Percentiles rank a stretch among this genome's conserved stretches.
phyloP scores from a whole-genome alignment of 495 filamentous ascomycete genomes.

The Podospora didyma region DNA sequence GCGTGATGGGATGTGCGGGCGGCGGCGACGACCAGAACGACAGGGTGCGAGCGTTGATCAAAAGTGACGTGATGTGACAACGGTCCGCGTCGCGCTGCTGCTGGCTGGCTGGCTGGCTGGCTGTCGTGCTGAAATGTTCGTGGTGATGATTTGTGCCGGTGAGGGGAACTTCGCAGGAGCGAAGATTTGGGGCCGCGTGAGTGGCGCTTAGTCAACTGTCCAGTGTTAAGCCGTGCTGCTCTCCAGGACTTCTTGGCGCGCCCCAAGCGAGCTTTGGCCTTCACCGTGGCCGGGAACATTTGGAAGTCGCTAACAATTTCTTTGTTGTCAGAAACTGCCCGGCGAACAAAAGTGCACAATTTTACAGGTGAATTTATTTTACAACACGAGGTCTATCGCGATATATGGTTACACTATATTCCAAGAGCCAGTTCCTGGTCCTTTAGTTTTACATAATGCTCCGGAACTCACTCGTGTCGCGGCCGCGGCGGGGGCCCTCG shows the following conservation, averaged over 20 bases:
- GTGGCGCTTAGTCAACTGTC: too few relatives aligned
- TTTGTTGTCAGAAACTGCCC: background rate
- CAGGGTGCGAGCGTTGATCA: background rate
- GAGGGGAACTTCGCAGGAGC: constrained; percentile 22
- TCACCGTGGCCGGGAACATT: too few relatives aligned
- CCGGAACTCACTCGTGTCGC: too few relatives aligned
- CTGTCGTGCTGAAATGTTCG: constrained; percentile 41
- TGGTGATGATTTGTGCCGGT: constrained; percentile 33
- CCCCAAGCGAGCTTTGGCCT: too few relatives aligned
- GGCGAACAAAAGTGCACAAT: background rate
- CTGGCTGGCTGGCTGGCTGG: too few relatives aligned
- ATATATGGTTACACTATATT: background rate
- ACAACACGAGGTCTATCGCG: background rate
- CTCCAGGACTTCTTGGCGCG: too few relatives aligned
- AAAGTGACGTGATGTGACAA: constrained; percentile 22
- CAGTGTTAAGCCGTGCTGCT: too few relatives aligned
- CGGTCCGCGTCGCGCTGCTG: too few relatives aligned
- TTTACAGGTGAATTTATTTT: background rate
- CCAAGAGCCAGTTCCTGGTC: background rate
- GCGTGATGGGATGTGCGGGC: constrained; percentile 3
- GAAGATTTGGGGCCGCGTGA: constrained; percentile 28
- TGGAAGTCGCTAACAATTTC: too few relatives aligned
- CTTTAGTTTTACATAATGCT: too few relatives aligned
- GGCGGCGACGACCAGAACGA: background rate
- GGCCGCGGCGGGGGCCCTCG: too few relatives aligned